Percentiles rank a stretch among this genome's conserved stretches.
These are phyloP conservation scores for Neopestalotiopsis rosae DNA, from an alignment of 2,329 filamentous ascomycete genomes.

Conservation along the genomic window DNA sequence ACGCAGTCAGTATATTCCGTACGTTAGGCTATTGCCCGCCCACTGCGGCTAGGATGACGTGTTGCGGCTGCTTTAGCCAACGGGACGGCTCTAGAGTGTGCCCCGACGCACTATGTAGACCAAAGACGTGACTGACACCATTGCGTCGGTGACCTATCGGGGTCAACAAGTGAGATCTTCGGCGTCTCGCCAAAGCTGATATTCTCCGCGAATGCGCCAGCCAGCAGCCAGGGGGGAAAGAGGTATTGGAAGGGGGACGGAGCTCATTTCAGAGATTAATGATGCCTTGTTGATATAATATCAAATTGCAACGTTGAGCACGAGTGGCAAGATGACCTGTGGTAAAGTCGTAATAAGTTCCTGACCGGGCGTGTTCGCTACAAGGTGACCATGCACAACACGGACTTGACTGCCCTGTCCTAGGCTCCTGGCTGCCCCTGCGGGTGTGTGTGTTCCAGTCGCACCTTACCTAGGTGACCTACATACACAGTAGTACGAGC, in stretches of 20 bases:
- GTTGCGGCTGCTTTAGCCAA: background rate
- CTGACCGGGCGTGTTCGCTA: background rate
- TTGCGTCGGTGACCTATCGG: background rate
- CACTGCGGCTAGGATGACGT: background rate
- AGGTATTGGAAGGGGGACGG: background rate
- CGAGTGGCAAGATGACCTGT: background rate
- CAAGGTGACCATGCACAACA: background rate
- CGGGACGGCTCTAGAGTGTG: background rate
- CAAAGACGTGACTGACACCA: background rate
- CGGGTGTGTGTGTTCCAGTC: background rate
- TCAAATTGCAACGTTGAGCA: background rate
- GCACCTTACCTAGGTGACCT: background rate
- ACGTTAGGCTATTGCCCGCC: background rate
- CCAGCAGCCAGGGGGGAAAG: background rate
- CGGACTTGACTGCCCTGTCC: background rate
- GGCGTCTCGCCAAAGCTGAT: background rate
- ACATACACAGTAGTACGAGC: too few species aligned
- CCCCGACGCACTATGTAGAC: background rate
- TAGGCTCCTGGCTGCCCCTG: background rate
- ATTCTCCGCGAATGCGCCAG: background rate
- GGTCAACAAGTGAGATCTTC: background rate
- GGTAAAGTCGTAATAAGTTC: background rate
- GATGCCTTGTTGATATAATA: background rate
- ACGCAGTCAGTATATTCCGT: background rate
- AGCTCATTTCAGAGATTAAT: slow-evolving; percentile 4